A percentile compares a stretch with the other conserved stretches of the same genome.
Conservation (phyloP, 352 stramenopile genomes). For the Ophiocytium majus region DNA sequence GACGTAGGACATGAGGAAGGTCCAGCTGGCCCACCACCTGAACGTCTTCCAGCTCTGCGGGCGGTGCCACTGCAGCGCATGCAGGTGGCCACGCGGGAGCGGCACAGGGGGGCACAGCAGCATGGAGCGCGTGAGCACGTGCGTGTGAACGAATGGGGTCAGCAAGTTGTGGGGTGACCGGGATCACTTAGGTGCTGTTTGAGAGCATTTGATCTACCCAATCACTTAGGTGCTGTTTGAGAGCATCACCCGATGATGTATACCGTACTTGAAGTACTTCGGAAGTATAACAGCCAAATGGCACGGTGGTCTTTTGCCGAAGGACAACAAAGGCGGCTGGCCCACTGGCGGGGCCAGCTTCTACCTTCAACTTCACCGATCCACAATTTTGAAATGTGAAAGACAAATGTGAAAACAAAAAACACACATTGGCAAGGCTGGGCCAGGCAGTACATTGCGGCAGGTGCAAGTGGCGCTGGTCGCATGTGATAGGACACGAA, state of each 20-base stretch:
- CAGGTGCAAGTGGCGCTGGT: no score
- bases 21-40: background rate
- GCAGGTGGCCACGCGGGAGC: background rate
- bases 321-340: no score
- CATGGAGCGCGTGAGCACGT: background rate
- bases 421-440: no score
- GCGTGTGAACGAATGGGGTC: background rate
- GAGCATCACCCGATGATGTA: background rate
- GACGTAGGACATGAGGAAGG: background rate
- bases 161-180: background rate
- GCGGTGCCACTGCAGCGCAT: background rate
- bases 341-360: no score
- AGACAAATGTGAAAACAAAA: no score
- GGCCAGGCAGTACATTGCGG: no score
- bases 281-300: no score
- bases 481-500: no score
- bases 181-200: background rate
- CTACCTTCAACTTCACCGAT: no score
- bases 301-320: no score
- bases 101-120: background rate
- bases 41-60: background rate
- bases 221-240: background rate
- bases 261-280: no score
- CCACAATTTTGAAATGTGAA: no score
- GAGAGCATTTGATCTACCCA: background rate